Base-by-base conservation (phyloP, 106 monocot genomes). In the Iris macrosiphon region DNA sequence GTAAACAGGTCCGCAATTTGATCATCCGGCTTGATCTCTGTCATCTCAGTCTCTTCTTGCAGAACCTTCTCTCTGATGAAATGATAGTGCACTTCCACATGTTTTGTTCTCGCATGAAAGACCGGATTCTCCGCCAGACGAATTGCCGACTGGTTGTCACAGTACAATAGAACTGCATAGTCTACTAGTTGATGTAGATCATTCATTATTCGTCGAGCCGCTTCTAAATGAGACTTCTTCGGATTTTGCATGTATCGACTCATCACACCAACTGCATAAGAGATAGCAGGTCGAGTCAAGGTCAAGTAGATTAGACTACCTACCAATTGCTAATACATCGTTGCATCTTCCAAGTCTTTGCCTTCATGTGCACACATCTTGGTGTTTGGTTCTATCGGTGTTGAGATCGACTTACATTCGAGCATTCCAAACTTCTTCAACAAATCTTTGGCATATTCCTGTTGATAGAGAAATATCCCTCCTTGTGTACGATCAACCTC, bases 291-390 rank as follows among this genome's bases (percentile, higher is more conserved):
- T 15, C 66, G 55, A 1, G 1, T 32, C 12, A 42, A 3, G 1
- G 66, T 73, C 17, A 75, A 16, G 18, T 75, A 68, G 23, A 75
- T 61, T 3, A 75, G 40, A 40, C 62, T 69, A 6, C 75, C 55
- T 1, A 75, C 68, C 17, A 75, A 27, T 26, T 62, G 37, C 26
- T 26, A 35, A 30, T 63, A 75, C 57, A 69, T 69, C 2, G 31
- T 45, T 12, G 40, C 12, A 58, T 63, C 63, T 50, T 69, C 49
- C 26, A 68, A 1, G 4, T 61, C 62, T 22, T 63, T n/a, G 4
- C 68, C 53, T 63, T 75, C 75, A 45, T 56, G 32, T 20, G 35
- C 46, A 40, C 38, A 40, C 1, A 62, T 4, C 31, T 62, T 75
- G 4, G 37, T 4, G 34, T 75, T 55, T 14, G 38, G 37, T n/a